Evolutionary conservation across 139 green algal species (phyloP).

Genomic region (Limnomonas spitsbergensis): DNA sequence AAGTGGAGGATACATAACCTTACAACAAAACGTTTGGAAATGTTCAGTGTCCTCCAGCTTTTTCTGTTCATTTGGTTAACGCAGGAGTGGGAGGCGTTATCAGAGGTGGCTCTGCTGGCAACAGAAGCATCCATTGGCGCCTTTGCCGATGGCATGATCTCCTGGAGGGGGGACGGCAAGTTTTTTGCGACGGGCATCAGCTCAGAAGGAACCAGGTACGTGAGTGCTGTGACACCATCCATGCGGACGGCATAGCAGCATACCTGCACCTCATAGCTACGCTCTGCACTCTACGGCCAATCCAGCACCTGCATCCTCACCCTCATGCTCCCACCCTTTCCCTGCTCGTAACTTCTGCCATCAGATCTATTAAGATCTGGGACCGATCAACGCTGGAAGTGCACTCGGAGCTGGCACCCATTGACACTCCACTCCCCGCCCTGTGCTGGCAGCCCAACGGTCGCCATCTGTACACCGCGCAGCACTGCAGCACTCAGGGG

Average conservation of each 20-base stretch:
- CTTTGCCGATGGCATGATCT: conserved; percentile 36
- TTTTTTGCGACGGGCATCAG: conserved; percentile 61
- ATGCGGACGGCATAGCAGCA: background rate
- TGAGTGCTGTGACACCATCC: conserved; percentile 13
- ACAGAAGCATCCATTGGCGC: background rate
- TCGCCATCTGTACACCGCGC: conserved; percentile 66
- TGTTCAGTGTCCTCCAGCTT: background rate
- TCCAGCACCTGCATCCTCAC: background rate
- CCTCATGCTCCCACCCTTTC: too few species aligned
- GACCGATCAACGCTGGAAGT: conserved; percentile 57
- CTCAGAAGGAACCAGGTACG: background rate
- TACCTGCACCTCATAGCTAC: background rate
- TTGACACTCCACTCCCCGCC: conserved; percentile 38
- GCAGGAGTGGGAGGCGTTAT: conserved; percentile 20
- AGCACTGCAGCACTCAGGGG: background rate
- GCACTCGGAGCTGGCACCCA: conserved; percentile 54
- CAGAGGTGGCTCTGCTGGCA: background rate
- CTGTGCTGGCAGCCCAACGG: conserved; percentile 88
- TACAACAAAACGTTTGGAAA: background rate
- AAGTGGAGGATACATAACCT: background rate
- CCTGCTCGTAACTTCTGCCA: too few species aligned
- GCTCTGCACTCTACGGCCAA: background rate
- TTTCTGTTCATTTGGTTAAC: background rate
- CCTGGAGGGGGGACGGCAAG: conserved; percentile 78
- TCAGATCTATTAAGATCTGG: conserved; percentile 57